Conservation (phyloP, 345 rosid genomes). For the Psidium guajava region DNA sequence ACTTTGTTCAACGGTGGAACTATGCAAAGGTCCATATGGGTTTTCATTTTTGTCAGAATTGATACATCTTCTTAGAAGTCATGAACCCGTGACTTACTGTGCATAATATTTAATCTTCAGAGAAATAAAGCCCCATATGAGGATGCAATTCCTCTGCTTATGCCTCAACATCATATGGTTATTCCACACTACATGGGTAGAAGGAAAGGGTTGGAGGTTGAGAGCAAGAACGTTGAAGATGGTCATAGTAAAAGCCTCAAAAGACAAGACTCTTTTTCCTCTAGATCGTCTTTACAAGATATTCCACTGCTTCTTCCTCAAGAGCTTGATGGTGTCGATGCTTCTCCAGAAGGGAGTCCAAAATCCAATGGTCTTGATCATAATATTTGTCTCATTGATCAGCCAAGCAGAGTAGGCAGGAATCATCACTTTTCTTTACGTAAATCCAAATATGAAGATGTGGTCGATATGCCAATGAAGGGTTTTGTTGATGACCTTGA, state of each 20-base stretch:
- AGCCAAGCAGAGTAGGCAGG: constrained; percentile 16
- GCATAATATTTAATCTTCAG: constrained; percentile 22
- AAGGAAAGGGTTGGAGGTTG: constrained; percentile 35
- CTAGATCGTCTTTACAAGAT: constrained; percentile 71
- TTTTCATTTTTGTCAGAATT: neutral
- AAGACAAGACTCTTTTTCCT: constrained; percentile 70
- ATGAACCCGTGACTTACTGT: neutral
- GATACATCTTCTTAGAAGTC: neutral
- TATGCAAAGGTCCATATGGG: constrained; percentile 72
- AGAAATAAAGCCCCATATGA: constrained; percentile 93
- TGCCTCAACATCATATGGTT: constrained; percentile 99
- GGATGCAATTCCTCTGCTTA: constrained; percentile 89
- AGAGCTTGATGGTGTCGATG: constrained; percentile 52
- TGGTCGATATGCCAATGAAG: constrained; percentile 67
- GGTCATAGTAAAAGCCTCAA: constrained; percentile 21
- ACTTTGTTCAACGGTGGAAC: constrained; percentile 99
- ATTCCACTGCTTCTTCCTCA: constrained; percentile 92
- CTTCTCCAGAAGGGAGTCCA: constrained; percentile 22
- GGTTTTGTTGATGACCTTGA: constrained; percentile 73
- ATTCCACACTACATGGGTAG: constrained; percentile 91
- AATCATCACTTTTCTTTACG: constrained; percentile 46
- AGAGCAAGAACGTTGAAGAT: constrained; percentile 33
- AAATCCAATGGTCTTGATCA: constrained; percentile 29
- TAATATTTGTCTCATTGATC: neutral
- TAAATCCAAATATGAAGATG: constrained; percentile 46